Conservation (phyloP, 495 filamentous ascomycete species). For the Daldinia childiae region DNA sequence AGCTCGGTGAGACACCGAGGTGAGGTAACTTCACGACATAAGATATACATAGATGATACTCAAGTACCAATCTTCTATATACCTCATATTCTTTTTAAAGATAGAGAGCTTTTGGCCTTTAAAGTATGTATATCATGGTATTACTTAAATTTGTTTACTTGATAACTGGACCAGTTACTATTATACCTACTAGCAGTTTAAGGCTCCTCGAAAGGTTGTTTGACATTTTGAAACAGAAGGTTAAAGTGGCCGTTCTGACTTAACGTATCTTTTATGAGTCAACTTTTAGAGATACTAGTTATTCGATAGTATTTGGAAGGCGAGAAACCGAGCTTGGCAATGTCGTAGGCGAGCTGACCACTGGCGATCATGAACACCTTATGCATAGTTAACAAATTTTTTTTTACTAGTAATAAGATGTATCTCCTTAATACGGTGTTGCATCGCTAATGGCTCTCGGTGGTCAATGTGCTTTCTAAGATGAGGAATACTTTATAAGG, state of each 20-base stretch:
- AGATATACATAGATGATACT: neutral
- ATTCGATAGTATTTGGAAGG: neutral
- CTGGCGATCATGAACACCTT: neutral
- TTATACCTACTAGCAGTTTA: neutral
- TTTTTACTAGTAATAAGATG: neutral
- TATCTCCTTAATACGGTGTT: neutral
- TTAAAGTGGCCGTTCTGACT: neutral
- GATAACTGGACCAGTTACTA: neutral
- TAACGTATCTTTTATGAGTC: neutral
- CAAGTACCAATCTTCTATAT: neutral
- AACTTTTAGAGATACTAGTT: neutral
- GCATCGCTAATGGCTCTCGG: neutral
- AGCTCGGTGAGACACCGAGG: slow-evolving; percentile 13
- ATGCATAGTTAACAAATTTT: no score
- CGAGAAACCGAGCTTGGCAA: neutral
- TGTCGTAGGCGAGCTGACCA: neutral
- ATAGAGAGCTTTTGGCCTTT: neutral
- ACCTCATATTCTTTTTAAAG: neutral
- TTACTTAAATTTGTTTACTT: neutral
- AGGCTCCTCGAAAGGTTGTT: neutral
- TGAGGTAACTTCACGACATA: slow-evolving; percentile 16
- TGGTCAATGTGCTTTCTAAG: neutral
- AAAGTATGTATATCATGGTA: neutral
- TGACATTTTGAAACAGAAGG: neutral
- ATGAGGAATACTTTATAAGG: neutral